Evolutionary conservation across 331 rosid genomes (phyloP).

Genomic region (Arachis monticola): DNA sequence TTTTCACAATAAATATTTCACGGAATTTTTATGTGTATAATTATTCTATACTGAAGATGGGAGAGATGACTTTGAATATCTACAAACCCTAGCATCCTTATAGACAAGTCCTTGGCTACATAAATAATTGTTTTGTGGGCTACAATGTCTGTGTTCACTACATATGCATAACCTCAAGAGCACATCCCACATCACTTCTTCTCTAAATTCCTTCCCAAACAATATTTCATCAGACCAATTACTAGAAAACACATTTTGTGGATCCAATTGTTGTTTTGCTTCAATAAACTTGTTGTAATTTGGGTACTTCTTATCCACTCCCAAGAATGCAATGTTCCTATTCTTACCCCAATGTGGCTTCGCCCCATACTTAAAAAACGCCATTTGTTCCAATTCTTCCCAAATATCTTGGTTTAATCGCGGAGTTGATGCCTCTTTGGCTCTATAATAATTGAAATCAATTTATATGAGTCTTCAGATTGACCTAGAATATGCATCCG

Average conservation of each 20-base stretch:
- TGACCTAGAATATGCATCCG: slow-evolving; percentile 76
- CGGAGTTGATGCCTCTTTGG: slow-evolving; percentile 59
- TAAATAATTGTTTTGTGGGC: slow-evolving; percentile 60
- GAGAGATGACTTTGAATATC: slow-evolving; percentile 38
- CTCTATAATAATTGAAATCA: slow-evolving; percentile 72
- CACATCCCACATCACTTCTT: slow-evolving; percentile 72
- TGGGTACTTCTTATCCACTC: slow-evolving; percentile 52
- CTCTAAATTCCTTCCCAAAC: slow-evolving; percentile 48
- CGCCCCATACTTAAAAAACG: slow-evolving; percentile 71
- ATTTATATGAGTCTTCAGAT: slow-evolving; percentile 68
- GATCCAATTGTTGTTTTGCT: slow-evolving; percentile 61
- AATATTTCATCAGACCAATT: slow-evolving; percentile 68
- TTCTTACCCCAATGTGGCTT: slow-evolving; percentile 90
- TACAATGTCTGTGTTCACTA: slow-evolving; percentile 63
- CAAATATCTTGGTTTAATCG: slow-evolving; percentile 68
- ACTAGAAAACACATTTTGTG: slow-evolving; percentile 64
- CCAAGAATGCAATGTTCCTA: slow-evolving; percentile 64
- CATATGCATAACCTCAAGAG: slow-evolving; percentile 71
- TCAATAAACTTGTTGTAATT: slow-evolving; percentile 49
- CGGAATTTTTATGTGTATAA: no score
- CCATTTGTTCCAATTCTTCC: slow-evolving; percentile 85
- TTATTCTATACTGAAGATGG: slow-evolving; percentile 21
- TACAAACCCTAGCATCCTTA: slow-evolving; percentile 75
- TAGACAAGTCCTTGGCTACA: slow-evolving; percentile 65
- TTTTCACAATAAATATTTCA: no score